These are phyloP conservation scores for Sesbania bispinosa DNA, from an alignment of 306 rosid species.

Conservation along the genomic window DNA sequence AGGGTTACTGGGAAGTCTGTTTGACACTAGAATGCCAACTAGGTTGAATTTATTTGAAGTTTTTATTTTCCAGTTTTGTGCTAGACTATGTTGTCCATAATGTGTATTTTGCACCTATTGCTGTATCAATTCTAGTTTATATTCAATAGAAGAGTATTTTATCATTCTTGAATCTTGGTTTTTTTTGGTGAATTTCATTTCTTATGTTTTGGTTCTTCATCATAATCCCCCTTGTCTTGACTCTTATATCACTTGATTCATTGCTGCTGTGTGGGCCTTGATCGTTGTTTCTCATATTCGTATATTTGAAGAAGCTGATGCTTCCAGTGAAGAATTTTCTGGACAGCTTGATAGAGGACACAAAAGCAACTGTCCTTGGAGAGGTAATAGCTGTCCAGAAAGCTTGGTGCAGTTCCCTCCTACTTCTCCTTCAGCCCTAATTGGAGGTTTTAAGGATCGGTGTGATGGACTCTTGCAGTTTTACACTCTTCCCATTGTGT, in stretches of 20 bases:
- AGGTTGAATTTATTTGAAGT: slow-evolving; percentile 9
- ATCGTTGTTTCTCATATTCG: slow-evolving; percentile 12
- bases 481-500: slow-evolving; percentile 68
- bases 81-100: background rate
- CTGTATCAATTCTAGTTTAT: background rate
- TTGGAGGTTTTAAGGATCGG: slow-evolving; percentile 95
- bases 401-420: slow-evolving; percentile 99
- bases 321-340: slow-evolving; percentile 70
- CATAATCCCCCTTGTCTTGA: background rate
- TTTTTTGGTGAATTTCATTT: background rate
- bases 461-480: slow-evolving; percentile 97
- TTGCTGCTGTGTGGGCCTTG: slow-evolving; percentile 20
- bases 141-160: background rate
- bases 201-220: background rate
- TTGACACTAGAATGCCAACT: background rate
- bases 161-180: background rate
- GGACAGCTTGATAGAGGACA: slow-evolving; percentile 83
- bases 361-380: slow-evolving; percentile 84
- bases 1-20: background rate
- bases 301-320: slow-evolving; percentile 50
- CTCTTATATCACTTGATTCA: background rate
- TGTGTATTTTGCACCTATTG: slow-evolving; percentile 17
- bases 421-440: slow-evolving; percentile 82
- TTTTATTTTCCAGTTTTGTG: background rate
- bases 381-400: slow-evolving; percentile 96